Conservation (phyloP, 139 green algal genomes). For the Chlorella sp. region DNA sequence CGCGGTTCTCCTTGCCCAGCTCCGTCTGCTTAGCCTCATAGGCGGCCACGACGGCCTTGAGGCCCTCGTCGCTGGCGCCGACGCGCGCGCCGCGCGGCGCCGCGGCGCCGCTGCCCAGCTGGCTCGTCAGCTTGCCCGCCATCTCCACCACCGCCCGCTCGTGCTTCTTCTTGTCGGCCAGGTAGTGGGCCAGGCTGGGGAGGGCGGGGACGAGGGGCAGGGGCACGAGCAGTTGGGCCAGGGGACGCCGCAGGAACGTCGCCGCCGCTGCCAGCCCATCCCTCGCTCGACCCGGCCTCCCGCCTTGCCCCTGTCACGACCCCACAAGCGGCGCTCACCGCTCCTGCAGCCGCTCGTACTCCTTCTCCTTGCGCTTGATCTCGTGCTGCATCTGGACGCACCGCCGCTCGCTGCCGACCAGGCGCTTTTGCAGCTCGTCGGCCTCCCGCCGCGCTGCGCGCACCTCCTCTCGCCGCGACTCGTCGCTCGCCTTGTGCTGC, state of each 20-base stretch:
- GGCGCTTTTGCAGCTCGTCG: conserved; percentile 42
- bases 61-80: conserved; percentile 21
- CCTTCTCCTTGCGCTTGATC: conserved; percentile 55
- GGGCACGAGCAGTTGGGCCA: no score
- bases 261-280: no score
- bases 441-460: conserved; percentile 27
- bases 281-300: neutral
- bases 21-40: conserved; percentile 58
- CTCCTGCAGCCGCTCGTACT: conserved; percentile 60
- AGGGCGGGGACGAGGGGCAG: neutral
- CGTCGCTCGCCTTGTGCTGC: conserved; percentile 13
- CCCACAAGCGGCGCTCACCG: conserved; percentile 9
- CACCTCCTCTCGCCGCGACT: conserved; percentile 31
- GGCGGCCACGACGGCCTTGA: conserved; percentile 49
- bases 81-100: neutral
- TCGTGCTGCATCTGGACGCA: conserved; percentile 60
- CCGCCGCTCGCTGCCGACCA: conserved; percentile 26
- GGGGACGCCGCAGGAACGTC: no score
- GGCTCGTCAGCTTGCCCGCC: conserved; percentile 34
- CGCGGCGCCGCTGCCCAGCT: conserved; percentile 2
- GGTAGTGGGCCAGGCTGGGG: conserved; percentile 22
- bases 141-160: conserved; percentile 37
- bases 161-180: conserved; percentile 40
- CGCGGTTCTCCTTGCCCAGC: conserved; percentile 42
- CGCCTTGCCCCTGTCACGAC: neutral